Percentiles rank a stretch among this genome's conserved stretches.
These are phyloP conservation scores for Oryza rufipogon DNA, from an alignment of 176 grass and related monocot genomes.

Conservation along the genomic window DNA sequence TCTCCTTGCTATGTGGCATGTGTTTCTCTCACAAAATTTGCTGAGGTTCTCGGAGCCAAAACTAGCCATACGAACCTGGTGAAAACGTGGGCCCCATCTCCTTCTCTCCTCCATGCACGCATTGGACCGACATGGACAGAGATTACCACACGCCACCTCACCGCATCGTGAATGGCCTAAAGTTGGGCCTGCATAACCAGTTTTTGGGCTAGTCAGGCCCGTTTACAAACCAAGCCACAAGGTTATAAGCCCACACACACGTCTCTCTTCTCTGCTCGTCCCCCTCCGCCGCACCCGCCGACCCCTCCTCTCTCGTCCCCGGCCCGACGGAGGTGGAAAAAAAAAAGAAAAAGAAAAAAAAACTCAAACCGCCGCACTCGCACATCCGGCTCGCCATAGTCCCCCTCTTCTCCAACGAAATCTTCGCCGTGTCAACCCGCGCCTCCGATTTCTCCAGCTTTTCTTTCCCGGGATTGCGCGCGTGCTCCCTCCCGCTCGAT, in stretches of 20 bases:
- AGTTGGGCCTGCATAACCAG: neutral
- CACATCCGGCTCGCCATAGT: neutral
- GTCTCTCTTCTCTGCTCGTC: neutral
- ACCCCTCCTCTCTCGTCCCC: neutral
- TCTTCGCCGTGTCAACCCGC: neutral
- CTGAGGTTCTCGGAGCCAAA: too few relatives aligned
- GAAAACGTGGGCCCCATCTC: too few relatives aligned
- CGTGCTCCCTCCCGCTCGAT: conserved; percentile 7
- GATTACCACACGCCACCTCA: too few relatives aligned
- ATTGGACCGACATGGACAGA: too few relatives aligned
- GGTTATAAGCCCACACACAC: neutral
- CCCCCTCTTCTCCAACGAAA: neutral
- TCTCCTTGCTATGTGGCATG: too few relatives aligned
- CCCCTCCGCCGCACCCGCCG: neutral
- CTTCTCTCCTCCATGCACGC: too few relatives aligned
- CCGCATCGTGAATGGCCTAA: too few relatives aligned
- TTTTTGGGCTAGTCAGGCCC: neutral
- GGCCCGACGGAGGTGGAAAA: neutral
- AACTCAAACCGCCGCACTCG: neutral
- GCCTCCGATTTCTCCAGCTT: neutral
- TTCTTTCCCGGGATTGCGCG: neutral
- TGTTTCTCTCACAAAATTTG: too few relatives aligned
- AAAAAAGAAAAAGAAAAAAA: neutral
- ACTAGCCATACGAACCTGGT: too few relatives aligned
- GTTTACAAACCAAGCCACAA: conserved; percentile 3